Evolutionary conservation across 1,284 basidiomycete species (phyloP).

Genomic region (Athelia sp.): DNA sequence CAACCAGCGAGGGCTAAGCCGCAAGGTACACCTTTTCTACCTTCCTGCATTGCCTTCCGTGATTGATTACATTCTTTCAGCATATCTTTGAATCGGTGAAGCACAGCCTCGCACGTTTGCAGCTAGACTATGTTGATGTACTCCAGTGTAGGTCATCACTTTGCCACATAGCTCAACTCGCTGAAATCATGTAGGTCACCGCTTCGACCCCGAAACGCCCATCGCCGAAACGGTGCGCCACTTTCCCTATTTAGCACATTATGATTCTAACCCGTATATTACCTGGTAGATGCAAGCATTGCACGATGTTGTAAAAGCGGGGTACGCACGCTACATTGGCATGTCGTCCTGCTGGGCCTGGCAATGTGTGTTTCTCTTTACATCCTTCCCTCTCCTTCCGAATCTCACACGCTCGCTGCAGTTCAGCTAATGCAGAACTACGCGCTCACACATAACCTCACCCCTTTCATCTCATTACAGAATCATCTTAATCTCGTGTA

Average conservation of each 20-base stretch:
- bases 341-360: constrained; percentile 26
- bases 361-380: constrained; percentile 11
- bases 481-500: constrained; percentile 35
- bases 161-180: not conserved
- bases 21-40: constrained; percentile 36
- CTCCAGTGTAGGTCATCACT: constrained; percentile 23
- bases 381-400: not conserved
- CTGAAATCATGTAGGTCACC: constrained; percentile 23
- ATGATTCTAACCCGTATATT: not conserved
- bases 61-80: constrained; percentile 11
- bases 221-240: constrained; percentile 29
- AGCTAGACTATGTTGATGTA: constrained; percentile 40
- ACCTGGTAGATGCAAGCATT: constrained; percentile 39
- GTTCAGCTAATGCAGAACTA: constrained; percentile 19
- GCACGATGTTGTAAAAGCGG: constrained; percentile 40
- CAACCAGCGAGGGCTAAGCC: constrained; percentile 49
- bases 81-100: constrained; percentile 43
- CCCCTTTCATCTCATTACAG: constrained; percentile 47
- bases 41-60: not conserved
- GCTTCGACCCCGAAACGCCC: constrained; percentile 38
- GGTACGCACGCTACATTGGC: constrained; percentile 46
- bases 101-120: constrained; percentile 33
- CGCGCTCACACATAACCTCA: constrained; percentile 29
- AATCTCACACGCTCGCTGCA: not conserved
- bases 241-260: not conserved